Conservation (phyloP, 495 filamentous ascomycete species). For the Penicillium lividum region DNA sequence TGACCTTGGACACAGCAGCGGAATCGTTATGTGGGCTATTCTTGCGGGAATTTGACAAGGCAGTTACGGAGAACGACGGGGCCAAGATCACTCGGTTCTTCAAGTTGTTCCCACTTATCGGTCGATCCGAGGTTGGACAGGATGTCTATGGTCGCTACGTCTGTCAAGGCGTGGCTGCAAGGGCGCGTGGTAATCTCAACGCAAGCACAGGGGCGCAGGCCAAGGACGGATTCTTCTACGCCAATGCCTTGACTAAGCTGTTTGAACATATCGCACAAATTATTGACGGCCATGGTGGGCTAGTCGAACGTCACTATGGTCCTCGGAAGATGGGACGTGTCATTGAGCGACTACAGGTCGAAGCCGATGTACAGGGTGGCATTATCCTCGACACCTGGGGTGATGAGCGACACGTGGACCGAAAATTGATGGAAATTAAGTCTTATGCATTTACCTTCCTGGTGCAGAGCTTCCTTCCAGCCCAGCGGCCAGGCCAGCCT, state of each 20-base stretch:
- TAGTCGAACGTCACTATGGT: conserved; percentile 94
- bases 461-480: conserved; percentile 87
- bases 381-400: conserved; percentile 94
- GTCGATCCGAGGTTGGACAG: conserved; percentile 81
- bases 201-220: conserved; percentile 58
- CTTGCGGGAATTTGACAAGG: conserved; percentile 91
- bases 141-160: conserved; percentile 96
- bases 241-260: conserved; percentile 82
- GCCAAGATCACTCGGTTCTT: conserved; percentile 93
- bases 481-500: conserved; percentile 58
- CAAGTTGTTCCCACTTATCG: conserved; percentile 95
- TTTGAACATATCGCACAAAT: conserved; percentile 98
- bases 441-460: conserved; percentile 97
- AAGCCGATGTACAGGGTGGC: conserved; percentile 96
- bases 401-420: conserved; percentile 80
- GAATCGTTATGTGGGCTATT: conserved; percentile 88
- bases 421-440: conserved; percentile 89
- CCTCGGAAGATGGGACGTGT: conserved; percentile 91
- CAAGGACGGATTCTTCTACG: conserved; percentile 84
- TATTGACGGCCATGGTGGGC: conserved; percentile 81
- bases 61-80: conserved; percentile 79
- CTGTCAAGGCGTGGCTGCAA: conserved; percentile 84
- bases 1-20: conserved; percentile 83
- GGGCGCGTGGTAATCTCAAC: conserved; percentile 79
- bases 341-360: conserved; percentile 87